phyloP scores from a whole-genome alignment of 768 basidiomycete genomes.

The Trametopsis cervina region DNA sequence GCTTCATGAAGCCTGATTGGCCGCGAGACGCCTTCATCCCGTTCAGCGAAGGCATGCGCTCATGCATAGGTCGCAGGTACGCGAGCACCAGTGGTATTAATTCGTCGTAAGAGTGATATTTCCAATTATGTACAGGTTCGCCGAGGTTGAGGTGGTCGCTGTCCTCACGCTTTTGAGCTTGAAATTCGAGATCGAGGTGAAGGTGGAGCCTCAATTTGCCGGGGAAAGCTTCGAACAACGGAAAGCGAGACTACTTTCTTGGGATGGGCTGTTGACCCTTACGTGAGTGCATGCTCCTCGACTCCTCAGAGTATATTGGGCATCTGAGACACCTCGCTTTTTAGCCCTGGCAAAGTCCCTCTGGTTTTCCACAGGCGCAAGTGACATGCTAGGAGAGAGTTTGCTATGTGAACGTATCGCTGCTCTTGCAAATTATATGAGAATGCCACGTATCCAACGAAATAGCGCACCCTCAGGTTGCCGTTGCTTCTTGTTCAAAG shows the following conservation, averaged over 20 bases:
- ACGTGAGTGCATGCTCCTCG: conserved; percentile 18
- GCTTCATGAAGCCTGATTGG: conserved; percentile 43
- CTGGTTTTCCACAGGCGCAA: conserved; percentile 1
- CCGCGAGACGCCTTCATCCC: conserved; percentile 48
- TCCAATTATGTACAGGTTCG: conserved; percentile 22
- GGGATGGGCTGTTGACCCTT: conserved; percentile 14
- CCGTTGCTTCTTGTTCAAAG: too few relatives aligned
- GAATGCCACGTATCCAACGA: too few relatives aligned
- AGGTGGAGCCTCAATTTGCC: conserved; percentile 26
- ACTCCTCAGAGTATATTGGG: background rate
- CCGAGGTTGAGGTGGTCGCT: conserved; percentile 44
- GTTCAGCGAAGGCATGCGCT: conserved; percentile 42
- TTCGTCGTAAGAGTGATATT: background rate
- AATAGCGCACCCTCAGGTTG: too few relatives aligned
- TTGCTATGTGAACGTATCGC: too few relatives aligned
- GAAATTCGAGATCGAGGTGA: conserved; percentile 36
- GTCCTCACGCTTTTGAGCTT: conserved; percentile 42
- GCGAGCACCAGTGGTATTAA: background rate
- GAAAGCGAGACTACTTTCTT: conserved; percentile 21
- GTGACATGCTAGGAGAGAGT: too few relatives aligned
- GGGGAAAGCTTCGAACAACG: conserved; percentile 40
- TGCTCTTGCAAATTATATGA: too few relatives aligned
- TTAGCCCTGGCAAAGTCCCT: background rate
- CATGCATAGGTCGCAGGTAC: conserved; percentile 24
- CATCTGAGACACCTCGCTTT: background rate